Conservation (phyloP, 371 early-diverging fungal species). For the Mucor piriformis region DNA sequence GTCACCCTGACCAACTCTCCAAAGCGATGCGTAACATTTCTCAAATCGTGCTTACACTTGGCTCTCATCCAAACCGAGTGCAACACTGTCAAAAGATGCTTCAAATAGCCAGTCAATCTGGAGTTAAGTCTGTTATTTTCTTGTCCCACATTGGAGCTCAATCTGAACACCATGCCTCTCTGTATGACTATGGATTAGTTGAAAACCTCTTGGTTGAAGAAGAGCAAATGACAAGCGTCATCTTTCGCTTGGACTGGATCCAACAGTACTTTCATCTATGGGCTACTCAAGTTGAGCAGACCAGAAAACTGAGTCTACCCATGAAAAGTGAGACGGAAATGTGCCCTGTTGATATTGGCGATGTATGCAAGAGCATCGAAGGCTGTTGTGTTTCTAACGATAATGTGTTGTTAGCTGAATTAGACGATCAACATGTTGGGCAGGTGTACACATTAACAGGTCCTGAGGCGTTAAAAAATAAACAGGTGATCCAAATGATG, state of each 20-base stretch:
- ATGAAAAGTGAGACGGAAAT: constrained; percentile 28
- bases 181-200: constrained; percentile 36
- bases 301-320: constrained; percentile 26
- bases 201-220: constrained; percentile 37
- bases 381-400: constrained; percentile 8
- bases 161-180: constrained; percentile 20
- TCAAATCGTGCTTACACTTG: constrained; percentile 32
- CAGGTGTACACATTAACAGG: constrained; percentile 48
- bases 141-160: constrained; percentile 44
- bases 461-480: constrained; percentile 31
- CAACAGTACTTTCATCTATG: constrained; percentile 43
- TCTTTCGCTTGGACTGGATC: constrained; percentile 41
- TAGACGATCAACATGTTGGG: constrained; percentile 32
- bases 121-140: constrained; percentile 37
- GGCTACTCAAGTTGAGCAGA: constrained; percentile 32
- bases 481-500: constrained; percentile 28
- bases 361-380: constrained; percentile 35
- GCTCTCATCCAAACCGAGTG: constrained; percentile 32
- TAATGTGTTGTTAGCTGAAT: not conserved
- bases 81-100: constrained; percentile 22
- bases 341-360: constrained; percentile 46
- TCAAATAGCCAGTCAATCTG: constrained; percentile 31
- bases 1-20: constrained; percentile 35
- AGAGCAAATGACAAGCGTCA: not conserved
- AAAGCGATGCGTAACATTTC: constrained; percentile 38